Evolutionary conservation across 169 alveolate species (phyloP).

Genomic region (Plasmodium yoelii): DNA sequence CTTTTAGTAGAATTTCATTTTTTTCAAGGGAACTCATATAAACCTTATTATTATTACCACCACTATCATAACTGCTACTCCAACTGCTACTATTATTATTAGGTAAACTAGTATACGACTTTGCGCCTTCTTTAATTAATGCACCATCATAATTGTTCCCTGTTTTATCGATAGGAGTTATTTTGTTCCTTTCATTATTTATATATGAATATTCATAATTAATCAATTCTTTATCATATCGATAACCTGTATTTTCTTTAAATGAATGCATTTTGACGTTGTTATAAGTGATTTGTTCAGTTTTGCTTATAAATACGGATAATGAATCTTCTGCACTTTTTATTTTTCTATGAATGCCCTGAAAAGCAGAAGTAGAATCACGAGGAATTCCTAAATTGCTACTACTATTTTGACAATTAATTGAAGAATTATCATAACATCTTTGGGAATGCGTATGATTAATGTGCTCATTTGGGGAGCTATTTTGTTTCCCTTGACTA

Average conservation of each 20-base stretch:
- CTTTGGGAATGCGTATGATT: no score
- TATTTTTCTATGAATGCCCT: no score
- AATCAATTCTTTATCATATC: background rate
- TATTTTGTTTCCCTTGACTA: no score
- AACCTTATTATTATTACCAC: background rate
- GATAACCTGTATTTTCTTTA: constrained; percentile 7
- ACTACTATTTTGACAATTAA: no score
- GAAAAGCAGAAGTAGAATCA: no score
- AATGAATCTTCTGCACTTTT: no score
- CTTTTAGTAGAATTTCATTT: no score
- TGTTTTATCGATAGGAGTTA: background rate
- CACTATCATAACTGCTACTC: background rate
- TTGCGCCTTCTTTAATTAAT: background rate
- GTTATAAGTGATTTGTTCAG: background rate
- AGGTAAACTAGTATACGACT: background rate
- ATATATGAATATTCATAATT: constrained; percentile 26
- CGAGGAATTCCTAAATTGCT: no score
- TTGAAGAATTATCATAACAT: no score
- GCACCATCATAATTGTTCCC: background rate
- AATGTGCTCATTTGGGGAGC: no score
- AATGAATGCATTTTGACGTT: constrained; percentile 7
- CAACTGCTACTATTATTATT: constrained; percentile 1
- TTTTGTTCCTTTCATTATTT: constrained; percentile 13
- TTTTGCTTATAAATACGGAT: no score
- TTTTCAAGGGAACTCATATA: no score